Evolutionary conservation across 768 basidiomycete genomes (phyloP).

Genomic region (Cytidiella melzeri): DNA sequence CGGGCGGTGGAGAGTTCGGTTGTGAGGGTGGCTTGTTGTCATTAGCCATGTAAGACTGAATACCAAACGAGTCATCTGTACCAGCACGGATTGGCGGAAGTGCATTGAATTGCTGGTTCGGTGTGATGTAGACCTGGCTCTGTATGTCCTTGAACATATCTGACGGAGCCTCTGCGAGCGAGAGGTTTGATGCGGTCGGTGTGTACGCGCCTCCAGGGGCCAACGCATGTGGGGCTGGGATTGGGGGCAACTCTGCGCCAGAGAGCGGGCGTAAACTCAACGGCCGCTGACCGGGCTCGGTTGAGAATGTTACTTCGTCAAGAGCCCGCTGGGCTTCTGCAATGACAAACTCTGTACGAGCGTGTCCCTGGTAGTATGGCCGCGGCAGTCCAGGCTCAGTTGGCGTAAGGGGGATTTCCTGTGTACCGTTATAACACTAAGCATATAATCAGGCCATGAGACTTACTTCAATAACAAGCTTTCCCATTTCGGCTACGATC

Average conservation of each 20-base stretch:
- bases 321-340: slow-evolving; percentile 57
- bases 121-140: not conserved
- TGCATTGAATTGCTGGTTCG: not conserved
- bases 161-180: slow-evolving; percentile 1
- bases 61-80: not conserved
- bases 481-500: slow-evolving; percentile 53
- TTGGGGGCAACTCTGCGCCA: slow-evolving; percentile 12
- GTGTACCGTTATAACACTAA: slow-evolving; percentile 7
- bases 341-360: slow-evolving; percentile 54
- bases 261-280: slow-evolving; percentile 13
- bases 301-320: slow-evolving; percentile 37
- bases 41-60: not conserved
- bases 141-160: not conserved
- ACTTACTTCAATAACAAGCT: slow-evolving; percentile 37
- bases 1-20: not conserved
- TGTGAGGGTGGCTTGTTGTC: not conserved
- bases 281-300: slow-evolving; percentile 15
- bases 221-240: slow-evolving; percentile 4
- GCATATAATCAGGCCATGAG: no score
- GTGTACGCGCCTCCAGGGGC: not conserved
- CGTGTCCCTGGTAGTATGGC: slow-evolving; percentile 62
- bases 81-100: not conserved
- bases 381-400: slow-evolving; percentile 79
- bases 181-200: not conserved
- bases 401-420: slow-evolving; percentile 78